Conservation (phyloP, 1,284 basidiomycete species). For the Trichosporon sp. region DNA sequence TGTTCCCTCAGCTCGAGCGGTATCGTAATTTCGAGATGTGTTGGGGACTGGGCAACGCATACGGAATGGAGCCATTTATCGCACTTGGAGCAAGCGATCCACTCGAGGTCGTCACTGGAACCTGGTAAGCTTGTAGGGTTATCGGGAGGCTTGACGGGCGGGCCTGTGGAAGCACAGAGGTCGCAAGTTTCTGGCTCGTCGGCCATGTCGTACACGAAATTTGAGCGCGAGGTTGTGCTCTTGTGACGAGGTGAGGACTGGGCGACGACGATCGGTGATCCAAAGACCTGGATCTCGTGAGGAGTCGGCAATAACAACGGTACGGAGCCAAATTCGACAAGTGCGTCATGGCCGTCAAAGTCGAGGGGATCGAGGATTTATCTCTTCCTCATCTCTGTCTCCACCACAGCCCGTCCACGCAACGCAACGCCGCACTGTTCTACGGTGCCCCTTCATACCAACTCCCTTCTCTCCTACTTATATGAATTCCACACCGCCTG, state of each 20-base stretch:
- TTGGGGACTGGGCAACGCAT: slow-evolving; percentile 29
- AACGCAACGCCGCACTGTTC: neutral
- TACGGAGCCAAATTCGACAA: neutral
- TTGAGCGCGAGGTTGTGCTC: neutral
- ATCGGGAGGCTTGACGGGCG: slow-evolving; percentile 8
- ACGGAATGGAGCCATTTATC: slow-evolving; percentile 43
- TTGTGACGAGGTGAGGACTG: slow-evolving; percentile 2
- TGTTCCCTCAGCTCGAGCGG: slow-evolving; percentile 28
- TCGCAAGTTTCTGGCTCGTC: slow-evolving; percentile 26
- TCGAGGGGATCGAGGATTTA: neutral
- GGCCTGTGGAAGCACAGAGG: slow-evolving; percentile 22
- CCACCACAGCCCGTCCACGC: neutral
- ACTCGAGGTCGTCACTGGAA: slow-evolving; percentile 25
- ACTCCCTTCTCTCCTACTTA: neutral
- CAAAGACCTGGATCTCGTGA: neutral
- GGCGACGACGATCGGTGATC: neutral
- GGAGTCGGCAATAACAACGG: slow-evolving; percentile 7
- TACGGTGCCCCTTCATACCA: neutral
- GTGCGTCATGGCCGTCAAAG: neutral
- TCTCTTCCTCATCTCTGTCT: neutral
- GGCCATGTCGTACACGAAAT: neutral
- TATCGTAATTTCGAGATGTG: slow-evolving; percentile 19
- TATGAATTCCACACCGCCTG: slow-evolving; percentile 13
- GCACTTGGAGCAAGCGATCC: slow-evolving; percentile 47
- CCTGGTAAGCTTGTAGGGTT: neutral